Evolutionary conservation across 495 filamentous ascomycete genomes (phyloP), one percentile per base, ranked within the genome.

Genomic region (Aspergillus leporis): DNA sequence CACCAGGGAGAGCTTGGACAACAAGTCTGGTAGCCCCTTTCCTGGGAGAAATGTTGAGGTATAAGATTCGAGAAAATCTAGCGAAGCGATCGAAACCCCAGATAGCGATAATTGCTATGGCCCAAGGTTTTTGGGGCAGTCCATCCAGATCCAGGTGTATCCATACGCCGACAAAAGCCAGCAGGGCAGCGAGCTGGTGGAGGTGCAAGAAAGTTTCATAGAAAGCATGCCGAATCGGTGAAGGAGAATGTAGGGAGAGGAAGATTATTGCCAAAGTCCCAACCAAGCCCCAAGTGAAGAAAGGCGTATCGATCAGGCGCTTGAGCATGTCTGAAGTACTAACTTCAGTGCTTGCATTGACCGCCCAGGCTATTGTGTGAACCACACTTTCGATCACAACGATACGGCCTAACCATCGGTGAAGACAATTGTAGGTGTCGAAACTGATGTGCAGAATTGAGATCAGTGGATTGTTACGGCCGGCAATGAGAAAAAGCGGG

Each of bases 391-490:
- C 90, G 14, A 93, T 46, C 19, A 90, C 86, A 7, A 95, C 85
- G 22, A 97, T 86, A 19, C 94, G 89, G 22, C 93, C 94, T 55
- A 98, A 86, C 93, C 94, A 98, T 38, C 94, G 87, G 71, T 98
- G 94, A 30, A 98, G 74, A 28, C 97, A 79, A 71, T 97, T 98
- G 81, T 92, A 97, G 0, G 93, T 96, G 75, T 98, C 95, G 74
- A 97, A 98, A 70, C 90, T 93, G 73, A 98, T 86, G 28, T 85
- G 85, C 62, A 96, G 79, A 14, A 96, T 71, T 6, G 78, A 69
- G 60, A 97, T 97, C n/a, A 97, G 76, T 16, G 91, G 91, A 69
- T 96, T 98, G 77, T 98, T 98, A 63, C 93, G 87, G 21, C 91
- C 86, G 16, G 92, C 93, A 58, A 97, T 83, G 54, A 98, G 77